These are phyloP conservation scores for Sporothrix mexicana DNA, from an alignment of 2,329 filamentous ascomycete genomes.

Conservation along the genomic window DNA sequence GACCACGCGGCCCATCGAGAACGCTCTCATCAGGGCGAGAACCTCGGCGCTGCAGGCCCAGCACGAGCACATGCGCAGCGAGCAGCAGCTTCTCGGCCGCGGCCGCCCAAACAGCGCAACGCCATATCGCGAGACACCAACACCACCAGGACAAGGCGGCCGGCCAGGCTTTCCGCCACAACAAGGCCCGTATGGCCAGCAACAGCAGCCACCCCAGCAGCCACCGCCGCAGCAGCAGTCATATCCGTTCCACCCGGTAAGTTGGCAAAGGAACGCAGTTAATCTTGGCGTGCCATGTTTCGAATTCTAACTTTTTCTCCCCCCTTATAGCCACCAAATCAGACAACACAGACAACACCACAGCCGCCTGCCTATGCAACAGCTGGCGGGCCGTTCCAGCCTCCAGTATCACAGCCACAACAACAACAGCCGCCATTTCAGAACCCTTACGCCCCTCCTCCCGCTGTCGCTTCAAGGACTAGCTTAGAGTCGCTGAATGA, in stretches of 20 bases:
- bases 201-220: slow-evolving; percentile 44
- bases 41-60: slow-evolving; percentile 65
- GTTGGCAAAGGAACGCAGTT: neutral
- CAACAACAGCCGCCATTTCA: slow-evolving; percentile 23
- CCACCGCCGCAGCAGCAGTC: slow-evolving; percentile 39
- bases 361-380: slow-evolving; percentile 49
- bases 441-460: slow-evolving; percentile 42
- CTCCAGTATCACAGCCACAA: slow-evolving; percentile 42
- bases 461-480: slow-evolving; percentile 52
- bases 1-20: slow-evolving; percentile 89
- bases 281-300: neutral
- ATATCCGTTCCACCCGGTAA: slow-evolving; percentile 41
- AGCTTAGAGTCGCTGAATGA: slow-evolving; percentile 77
- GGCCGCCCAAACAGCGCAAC: slow-evolving; percentile 51
- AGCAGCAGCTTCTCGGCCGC: slow-evolving; percentile 61
- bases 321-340: slow-evolving; percentile 35
- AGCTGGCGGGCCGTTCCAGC: slow-evolving; percentile 50
- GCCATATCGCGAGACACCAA: slow-evolving; percentile 74
- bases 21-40: slow-evolving; percentile 83
- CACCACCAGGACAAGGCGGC: slow-evolving; percentile 62
- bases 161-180: slow-evolving; percentile 43
- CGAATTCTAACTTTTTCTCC: neutral
- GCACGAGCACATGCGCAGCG: slow-evolving; percentile 60
- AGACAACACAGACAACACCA: slow-evolving; percentile 41
- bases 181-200: slow-evolving; percentile 44